Conservation (phyloP, 345 rosid species). For the Laguncularia racemosa region DNA sequence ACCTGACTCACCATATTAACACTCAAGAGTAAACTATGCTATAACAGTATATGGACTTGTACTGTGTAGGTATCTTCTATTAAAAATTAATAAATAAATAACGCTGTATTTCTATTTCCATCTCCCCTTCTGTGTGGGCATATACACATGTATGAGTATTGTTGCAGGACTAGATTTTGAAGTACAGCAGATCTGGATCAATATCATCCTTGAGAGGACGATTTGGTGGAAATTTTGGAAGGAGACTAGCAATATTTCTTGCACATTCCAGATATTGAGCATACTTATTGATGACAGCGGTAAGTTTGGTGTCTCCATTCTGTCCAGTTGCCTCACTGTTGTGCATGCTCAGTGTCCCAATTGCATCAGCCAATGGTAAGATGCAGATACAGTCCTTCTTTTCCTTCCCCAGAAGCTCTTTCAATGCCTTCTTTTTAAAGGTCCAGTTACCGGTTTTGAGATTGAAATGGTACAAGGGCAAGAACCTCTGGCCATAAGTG, state of each 20-base stretch:
- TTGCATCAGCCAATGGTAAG: too few relatives aligned
- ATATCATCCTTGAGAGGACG: not conserved
- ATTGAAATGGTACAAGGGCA: slow-evolving; percentile 34
- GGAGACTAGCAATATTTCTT: slow-evolving; percentile 10
- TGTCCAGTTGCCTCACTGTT: slow-evolving; percentile 1
- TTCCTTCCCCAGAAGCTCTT: slow-evolving; percentile 11
- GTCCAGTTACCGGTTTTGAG: slow-evolving; percentile 39
- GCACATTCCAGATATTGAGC: slow-evolving; percentile 11
- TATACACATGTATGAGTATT: not conserved
- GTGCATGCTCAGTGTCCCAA: not conserved
- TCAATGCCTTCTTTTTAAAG: slow-evolving; percentile 17
- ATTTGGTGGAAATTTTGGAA: slow-evolving; percentile 12
- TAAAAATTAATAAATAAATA: too few relatives aligned
- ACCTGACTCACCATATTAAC: too few relatives aligned
- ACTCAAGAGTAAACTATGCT: too few relatives aligned
- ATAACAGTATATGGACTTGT: too few relatives aligned
- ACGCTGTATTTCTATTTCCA: too few relatives aligned
- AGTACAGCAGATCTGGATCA: slow-evolving; percentile 10
- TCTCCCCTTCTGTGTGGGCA: too few relatives aligned
- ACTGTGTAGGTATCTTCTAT: too few relatives aligned
- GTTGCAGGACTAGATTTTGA: slow-evolving; percentile 6
- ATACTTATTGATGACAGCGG: not conserved
- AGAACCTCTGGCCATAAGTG: slow-evolving; percentile 42
- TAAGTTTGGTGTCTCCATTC: not conserved
- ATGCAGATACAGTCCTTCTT: not conserved